phyloP scores from a whole-genome alignment of 495 filamentous ascomycete genomes.

The Penicillium bialowiezense region DNA sequence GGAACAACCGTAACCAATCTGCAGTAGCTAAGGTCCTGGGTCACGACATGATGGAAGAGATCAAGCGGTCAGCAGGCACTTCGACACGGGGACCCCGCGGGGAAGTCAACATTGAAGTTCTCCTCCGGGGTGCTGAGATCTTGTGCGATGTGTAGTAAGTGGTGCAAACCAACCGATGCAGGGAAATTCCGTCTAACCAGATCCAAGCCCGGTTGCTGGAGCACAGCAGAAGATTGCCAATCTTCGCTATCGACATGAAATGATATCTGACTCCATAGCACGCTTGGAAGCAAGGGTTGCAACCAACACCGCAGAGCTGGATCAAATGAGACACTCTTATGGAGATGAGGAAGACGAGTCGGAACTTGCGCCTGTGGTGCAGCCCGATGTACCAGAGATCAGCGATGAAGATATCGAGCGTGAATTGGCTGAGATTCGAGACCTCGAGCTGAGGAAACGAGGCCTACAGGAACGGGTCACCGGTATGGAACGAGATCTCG shows the following conservation, averaged over 20 bases:
- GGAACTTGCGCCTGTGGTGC: slow-evolving; percentile 37
- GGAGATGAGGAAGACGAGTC: slow-evolving; percentile 36
- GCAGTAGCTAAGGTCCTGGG: slow-evolving; percentile 89
- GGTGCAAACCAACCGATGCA: not conserved
- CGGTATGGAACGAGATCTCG: slow-evolving; percentile 76
- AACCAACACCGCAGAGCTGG: slow-evolving; percentile 70
- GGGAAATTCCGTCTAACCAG: not conserved
- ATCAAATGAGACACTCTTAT: slow-evolving; percentile 63
- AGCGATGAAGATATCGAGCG: slow-evolving; percentile 73
- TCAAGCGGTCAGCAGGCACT: slow-evolving; percentile 55
- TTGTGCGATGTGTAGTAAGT: slow-evolving; percentile 81
- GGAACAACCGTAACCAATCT: slow-evolving; percentile 68
- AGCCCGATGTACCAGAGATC: slow-evolving; percentile 45
- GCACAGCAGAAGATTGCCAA: slow-evolving; percentile 74
- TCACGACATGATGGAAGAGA: slow-evolving; percentile 79
- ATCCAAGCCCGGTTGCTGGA: slow-evolving; percentile 66
- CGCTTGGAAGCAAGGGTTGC: slow-evolving; percentile 78
- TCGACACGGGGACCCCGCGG: slow-evolving; percentile 44
- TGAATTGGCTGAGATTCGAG: slow-evolving; percentile 76
- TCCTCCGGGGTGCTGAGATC: slow-evolving; percentile 87
- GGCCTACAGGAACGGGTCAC: slow-evolving; percentile 71
- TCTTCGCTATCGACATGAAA: slow-evolving; percentile 67
- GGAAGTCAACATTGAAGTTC: slow-evolving; percentile 82
- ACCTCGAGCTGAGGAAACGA: slow-evolving; percentile 73
- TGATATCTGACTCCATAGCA: slow-evolving; percentile 69